Conservation (phyloP, 352 stramenopile genomes). For the Globisporangium alternatum region DNA sequence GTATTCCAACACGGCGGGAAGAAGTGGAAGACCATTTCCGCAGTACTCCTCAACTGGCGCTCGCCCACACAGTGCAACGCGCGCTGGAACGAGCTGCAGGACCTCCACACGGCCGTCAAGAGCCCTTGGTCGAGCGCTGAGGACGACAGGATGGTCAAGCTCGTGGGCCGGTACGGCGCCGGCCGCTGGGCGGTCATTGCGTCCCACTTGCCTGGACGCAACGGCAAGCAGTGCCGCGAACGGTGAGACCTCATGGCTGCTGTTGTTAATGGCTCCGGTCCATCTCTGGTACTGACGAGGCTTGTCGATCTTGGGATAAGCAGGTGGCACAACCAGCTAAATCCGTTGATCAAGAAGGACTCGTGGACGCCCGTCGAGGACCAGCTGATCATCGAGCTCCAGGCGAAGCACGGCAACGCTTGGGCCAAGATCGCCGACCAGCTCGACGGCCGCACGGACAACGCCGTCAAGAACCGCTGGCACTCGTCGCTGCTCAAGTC, state of each 20-base stretch:
- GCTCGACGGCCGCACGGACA: conserved; percentile 49
- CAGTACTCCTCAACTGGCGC: not conserved
- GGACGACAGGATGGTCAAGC: conserved; percentile 34
- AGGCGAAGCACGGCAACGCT: conserved; percentile 34
- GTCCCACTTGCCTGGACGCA: conserved; percentile 53
- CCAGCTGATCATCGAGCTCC: conserved; percentile 25
- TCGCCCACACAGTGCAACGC: not conserved
- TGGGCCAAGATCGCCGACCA: conserved; percentile 47
- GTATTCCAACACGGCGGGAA: not conserved
- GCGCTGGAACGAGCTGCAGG: conserved; percentile 44
- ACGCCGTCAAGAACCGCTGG: conserved; percentile 57
- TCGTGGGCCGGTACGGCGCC: conserved; percentile 39
- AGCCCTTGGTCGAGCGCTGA: conserved; percentile 41
- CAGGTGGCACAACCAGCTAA: conserved; percentile 31
- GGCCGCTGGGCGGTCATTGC: conserved; percentile 59
- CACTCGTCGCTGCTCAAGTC: conserved; percentile 22
- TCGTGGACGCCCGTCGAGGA: conserved; percentile 40
- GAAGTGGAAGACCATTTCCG: conserved; percentile 2
- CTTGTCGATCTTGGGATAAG: not conserved
- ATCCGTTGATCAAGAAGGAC: conserved; percentile 38
- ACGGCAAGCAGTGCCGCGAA: conserved; percentile 72
- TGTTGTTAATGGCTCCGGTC: too few relatives aligned
- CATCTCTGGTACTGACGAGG: not conserved
- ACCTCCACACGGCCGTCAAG: conserved; percentile 22
- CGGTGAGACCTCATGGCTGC: conserved; percentile 17